These are phyloP conservation scores for Acacia pycnantha DNA, from an alignment of 331 rosid genomes.

Conservation along the genomic window DNA sequence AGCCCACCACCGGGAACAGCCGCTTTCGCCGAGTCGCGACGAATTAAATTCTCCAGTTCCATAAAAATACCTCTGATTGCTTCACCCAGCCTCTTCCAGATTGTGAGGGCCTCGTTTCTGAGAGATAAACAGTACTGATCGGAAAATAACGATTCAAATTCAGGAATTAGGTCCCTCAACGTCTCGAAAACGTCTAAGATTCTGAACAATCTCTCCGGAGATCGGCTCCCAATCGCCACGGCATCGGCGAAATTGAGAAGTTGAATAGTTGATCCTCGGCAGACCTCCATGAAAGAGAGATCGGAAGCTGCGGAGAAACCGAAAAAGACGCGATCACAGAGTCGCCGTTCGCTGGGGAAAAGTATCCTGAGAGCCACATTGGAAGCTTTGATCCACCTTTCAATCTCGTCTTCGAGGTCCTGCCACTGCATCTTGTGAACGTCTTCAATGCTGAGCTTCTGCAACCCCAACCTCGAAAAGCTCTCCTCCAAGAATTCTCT, in stretches of 20 bases:
- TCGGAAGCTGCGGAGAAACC: slow-evolving; percentile 63
- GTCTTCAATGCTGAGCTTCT: slow-evolving; percentile 66
- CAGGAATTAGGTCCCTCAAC: slow-evolving; percentile 60
- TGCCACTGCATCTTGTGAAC: slow-evolving; percentile 65
- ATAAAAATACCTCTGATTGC: slow-evolving; percentile 68
- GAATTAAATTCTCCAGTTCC: slow-evolving; percentile 73
- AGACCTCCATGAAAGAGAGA: slow-evolving; percentile 77
- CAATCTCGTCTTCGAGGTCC: slow-evolving; percentile 70
- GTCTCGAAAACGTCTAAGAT: slow-evolving; percentile 63
- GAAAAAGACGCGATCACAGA: slow-evolving; percentile 63
- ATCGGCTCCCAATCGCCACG: slow-evolving; percentile 57
- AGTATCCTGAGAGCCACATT: slow-evolving; percentile 59
- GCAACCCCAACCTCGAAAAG: slow-evolving; percentile 55
- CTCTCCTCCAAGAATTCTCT: slow-evolving; percentile 70
- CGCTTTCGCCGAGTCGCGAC: slow-evolving; percentile 60
- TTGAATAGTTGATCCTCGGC: slow-evolving; percentile 66
- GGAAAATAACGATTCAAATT: slow-evolving; percentile 53
- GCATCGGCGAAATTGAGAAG: slow-evolving; percentile 68
- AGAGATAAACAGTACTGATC: slow-evolving; percentile 61
- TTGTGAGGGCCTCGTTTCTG: slow-evolving; percentile 60
- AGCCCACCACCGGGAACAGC: slow-evolving; percentile 75
- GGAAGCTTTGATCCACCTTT: slow-evolving; percentile 63
- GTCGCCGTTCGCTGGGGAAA: slow-evolving; percentile 70
- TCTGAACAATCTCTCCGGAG: slow-evolving; percentile 68
- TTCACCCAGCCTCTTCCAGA: slow-evolving; percentile 69